These are phyloP conservation scores for Hyaloperonospora arabidopsidis DNA, from an alignment of 352 stramenopile genomes.

Conservation along the genomic window DNA sequence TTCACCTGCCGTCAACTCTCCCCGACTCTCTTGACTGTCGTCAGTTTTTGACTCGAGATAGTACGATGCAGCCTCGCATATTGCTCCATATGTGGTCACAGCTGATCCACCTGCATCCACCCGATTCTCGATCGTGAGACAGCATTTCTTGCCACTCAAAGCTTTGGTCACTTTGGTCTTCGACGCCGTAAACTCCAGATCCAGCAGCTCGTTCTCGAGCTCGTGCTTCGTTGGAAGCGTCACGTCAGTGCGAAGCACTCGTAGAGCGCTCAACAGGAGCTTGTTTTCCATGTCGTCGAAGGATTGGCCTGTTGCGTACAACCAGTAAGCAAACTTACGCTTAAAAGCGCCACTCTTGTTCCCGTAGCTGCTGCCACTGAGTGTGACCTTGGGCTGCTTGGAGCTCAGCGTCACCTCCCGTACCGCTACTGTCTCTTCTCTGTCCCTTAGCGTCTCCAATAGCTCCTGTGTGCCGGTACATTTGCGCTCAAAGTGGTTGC, in stretches of 20 bases:
- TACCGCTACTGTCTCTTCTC: constrained; percentile 1
- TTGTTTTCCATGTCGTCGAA: constrained; percentile 43
- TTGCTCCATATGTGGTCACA: constrained; percentile 40
- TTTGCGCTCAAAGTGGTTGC: constrained; percentile 58
- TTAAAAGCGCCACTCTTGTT: constrained; percentile 56
- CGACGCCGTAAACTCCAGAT: constrained; percentile 42
- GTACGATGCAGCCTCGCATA: constrained; percentile 31
- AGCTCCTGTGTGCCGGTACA: constrained; percentile 29
- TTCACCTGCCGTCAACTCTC: constrained; percentile 34
- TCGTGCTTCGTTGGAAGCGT: constrained; percentile 42
- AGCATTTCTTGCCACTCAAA: constrained; percentile 44
- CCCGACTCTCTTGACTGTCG: constrained; percentile 7
- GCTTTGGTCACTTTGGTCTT: constrained; percentile 35
- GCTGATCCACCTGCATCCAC: constrained; percentile 29
- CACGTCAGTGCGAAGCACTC: constrained; percentile 34
- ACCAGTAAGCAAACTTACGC: constrained; percentile 53
- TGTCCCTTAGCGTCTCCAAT: not conserved
- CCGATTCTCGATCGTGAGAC: constrained; percentile 53
- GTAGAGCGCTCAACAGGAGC: constrained; percentile 36
- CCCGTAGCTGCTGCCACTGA: constrained; percentile 20
- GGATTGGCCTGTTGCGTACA: constrained; percentile 49
- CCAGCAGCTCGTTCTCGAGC: constrained; percentile 56
- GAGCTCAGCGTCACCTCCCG: not conserved
- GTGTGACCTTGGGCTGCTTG: constrained; percentile 2
- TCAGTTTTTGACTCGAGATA: constrained; percentile 38